Conservation (phyloP, 176 grass and related monocot genomes). For the Metroxylon sagu region DNA sequence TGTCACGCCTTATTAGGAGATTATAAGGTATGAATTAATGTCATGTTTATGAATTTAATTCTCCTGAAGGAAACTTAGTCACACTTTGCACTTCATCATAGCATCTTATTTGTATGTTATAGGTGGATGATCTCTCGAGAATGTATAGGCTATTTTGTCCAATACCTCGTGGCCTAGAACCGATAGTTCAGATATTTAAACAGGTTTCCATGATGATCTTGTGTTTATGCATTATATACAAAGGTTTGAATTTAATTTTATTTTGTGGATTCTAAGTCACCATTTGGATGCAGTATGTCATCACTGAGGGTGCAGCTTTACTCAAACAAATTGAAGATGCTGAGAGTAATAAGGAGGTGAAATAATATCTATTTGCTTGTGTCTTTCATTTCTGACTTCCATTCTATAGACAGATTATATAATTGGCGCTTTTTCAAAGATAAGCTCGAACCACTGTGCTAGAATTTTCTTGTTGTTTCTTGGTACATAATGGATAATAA, state of each 20-base stretch:
- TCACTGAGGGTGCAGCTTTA: conserved; percentile 59
- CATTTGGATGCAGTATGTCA: conserved; percentile 59
- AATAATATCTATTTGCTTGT: too few species aligned
- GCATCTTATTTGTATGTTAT: background rate
- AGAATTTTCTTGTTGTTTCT: too few species aligned
- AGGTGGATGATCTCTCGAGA: conserved; percentile 87
- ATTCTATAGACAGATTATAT: too few species aligned
- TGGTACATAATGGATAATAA: too few species aligned
- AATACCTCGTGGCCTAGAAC: conserved; percentile 72
- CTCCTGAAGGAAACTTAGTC: too few species aligned
- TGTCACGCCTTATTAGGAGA: conserved; percentile 77
- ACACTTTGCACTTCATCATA: too few species aligned
- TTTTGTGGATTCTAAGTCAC: too few species aligned
- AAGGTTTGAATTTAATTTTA: too few species aligned
- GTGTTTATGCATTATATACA: too few species aligned
- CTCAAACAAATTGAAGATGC: conserved; percentile 96
- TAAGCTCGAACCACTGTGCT: too few species aligned
- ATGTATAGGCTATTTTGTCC: conserved; percentile 90
- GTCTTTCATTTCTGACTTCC: too few species aligned
- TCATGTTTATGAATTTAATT: background rate
- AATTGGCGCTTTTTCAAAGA: too few species aligned
- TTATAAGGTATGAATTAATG: conserved; percentile 55
- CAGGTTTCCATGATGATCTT: conserved; percentile 24
- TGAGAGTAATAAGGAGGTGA: conserved; percentile 81
- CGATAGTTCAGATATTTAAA: conserved; percentile 89